Evolutionary conservation across 2,329 filamentous ascomycete genomes (phyloP), one percentile per base, ranked within the genome.

Genomic region (Sporothrix brasiliensis): DNA sequence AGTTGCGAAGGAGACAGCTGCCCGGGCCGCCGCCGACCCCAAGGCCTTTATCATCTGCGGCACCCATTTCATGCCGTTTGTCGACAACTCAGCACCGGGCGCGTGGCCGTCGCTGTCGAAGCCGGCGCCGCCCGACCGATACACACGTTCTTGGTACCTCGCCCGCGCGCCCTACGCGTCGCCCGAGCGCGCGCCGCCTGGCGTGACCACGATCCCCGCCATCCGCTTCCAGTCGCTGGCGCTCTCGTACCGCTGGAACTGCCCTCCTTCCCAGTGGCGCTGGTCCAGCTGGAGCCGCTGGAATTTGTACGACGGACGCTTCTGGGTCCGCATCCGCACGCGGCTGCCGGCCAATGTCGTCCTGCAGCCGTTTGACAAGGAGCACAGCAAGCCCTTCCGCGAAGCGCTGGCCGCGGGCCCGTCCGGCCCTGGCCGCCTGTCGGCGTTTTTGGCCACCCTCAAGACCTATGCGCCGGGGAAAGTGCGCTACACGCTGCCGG

Each of bases 261-360:
- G 60, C 19, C 27, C 63, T 21, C 70, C 69, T 6, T 58, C 52
- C 13, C 47, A 66, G 2, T 78, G 77, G 77, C 71, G 72, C 9
- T 77, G 77, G 77, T 71, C 74, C 1, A 4, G n/a, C 3, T 80
- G 79, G 79, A 71, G 70, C 49, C 72, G 67, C 1, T 82, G 81
- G 79, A 71, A 74, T 61, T 76, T 85, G 69, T 91, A 84, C 79
- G 88, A 91, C 76, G 85, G 87, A 0, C 85, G 88, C 2, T 90
- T 84, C 77, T 91, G 88, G 88, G 78, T 89, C 19, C 81, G 83
- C 19, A 69, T 88, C 11, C 77, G 78, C 24, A 78, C 81, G 61
- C 81, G 82, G 5, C 77, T 83, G 7, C 81, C 81, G 3, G 79
- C 79, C 66, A 76, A 77, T 16, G 78, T 86, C 19, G 76, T 79